Base-by-base conservation (phyloP, 805 yeast genomes). In the Schwanniomyces sp. region DNA sequence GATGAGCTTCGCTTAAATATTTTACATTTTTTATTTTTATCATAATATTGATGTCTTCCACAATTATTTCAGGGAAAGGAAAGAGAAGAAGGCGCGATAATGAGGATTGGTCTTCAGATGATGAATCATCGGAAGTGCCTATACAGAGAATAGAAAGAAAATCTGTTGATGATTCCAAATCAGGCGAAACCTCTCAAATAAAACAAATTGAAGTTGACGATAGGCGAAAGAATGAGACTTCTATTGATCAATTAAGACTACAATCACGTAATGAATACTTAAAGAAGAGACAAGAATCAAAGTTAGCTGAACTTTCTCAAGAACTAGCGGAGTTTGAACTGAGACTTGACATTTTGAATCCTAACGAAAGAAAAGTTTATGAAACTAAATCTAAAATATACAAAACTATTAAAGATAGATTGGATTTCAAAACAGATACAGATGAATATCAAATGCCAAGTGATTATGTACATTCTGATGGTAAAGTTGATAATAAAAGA, bases 401-500 rank as follows among this genome's bases (percentile, higher is more conserved):
- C 34, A 50, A 53, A 8, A 40, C 54, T 4, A 51, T 58, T 26
- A 51, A 51, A 16, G 54, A 49, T 56, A n/a, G 78, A 71, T 5
- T 49, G 6, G 47, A 44, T n/a, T 30, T 46, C 9, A 41, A 38
- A 9, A 26, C 17, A n/a, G 52, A 48, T 26, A 18, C 8, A 37
- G n/a, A 34, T n/a, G 29, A 16, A 12, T 86, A 82, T 52, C 61
- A 69, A 17, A 52, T 85, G 14, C 90, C 88, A 1, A 80, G 78
- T 32, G 89, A 82, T 43, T 76, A 77, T 51, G 50, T 76, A n/a
- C 78, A 77, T 2, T 72, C 70, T 11, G 70, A 73, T 12, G 85
- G 86, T 1, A 73, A 74, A 38, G 65, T 80, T 9, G 88, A 84
- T 51, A 66, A 71, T 18, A 76, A 77, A 52, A 63, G 84, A 25